Base-by-base conservation (phyloP, 768 basidiomycete genomes). In the Suillus plorans region DNA sequence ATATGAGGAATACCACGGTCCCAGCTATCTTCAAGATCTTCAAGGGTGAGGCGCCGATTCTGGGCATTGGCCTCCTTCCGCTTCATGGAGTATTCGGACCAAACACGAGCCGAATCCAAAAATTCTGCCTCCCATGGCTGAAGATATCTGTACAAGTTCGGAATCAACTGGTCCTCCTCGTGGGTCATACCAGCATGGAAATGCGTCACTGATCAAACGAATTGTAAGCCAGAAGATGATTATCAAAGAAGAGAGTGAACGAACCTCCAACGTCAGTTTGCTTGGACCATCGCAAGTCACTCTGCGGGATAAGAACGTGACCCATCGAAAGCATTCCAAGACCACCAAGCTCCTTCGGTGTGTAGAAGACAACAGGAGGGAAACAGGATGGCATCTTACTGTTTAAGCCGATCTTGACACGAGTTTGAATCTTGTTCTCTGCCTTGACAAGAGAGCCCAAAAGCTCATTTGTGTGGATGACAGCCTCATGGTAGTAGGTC, bases 381-480 rank as follows among this genome's bases (percentile, higher is more conserved):
- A 99, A 98, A 84, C 95, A 91, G 5, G 95, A 97, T 28, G 97
- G 97, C 97, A 99, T 99, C 82, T 99, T 97, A 77, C 92, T 99
- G n/a, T n/a, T n/a, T n/a, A n/a, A n/a, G n/a, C n/a, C n/a, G n/a
- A n/a, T n/a, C n/a, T n/a, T n/a, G n/a, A n/a, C n/a, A n/a, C n/a
- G n/a, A n/a, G n/a, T n/a, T n/a, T n/a, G n/a, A n/a, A n/a, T n/a
- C n/a, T n/a, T 99, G 86, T 98, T 98, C 81, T 99, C 97, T 2
- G 96, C 95, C 79, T 99, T 99, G 73, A 99, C 97, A 47, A 99
- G 84, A 0, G 95, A 86, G 74, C 98, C 97, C 58, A 99, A 86
- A 22, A 99, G 82, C 77, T 99, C 97, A 71, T 95, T 95, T 50
- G 97, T 98, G 77, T 97, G 95, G 62, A 98, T 95, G 69, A 98